Evolutionary conservation across 2,329 filamentous ascomycete genomes (phyloP).

Genomic region (Monilinia aucupariae): DNA sequence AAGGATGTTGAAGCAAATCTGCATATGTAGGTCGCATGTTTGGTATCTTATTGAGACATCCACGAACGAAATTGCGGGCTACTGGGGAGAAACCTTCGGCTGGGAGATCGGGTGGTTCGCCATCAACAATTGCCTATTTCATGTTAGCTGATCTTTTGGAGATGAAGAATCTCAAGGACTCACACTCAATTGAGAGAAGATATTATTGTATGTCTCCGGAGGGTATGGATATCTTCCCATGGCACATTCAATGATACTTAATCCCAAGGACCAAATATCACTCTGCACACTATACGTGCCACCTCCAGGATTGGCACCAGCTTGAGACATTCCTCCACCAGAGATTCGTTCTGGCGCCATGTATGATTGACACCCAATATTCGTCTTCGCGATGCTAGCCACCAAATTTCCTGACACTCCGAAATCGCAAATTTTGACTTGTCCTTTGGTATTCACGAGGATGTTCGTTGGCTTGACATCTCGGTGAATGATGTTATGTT

Average conservation of each 20-base stretch:
- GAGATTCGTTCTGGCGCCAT: slow-evolving; percentile 98
- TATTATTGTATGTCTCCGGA: slow-evolving; percentile 95
- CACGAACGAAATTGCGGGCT: slow-evolving; percentile 80
- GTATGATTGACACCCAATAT: slow-evolving; percentile 98
- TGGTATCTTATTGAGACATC: slow-evolving; percentile 88
- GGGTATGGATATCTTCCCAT: slow-evolving; percentile 94
- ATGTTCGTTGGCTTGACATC: slow-evolving; percentile 99
- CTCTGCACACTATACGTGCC: slow-evolving; percentile 97
- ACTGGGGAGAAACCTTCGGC: slow-evolving; percentile 69
- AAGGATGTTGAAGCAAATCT: slow-evolving; percentile 82
- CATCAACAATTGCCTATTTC: slow-evolving; percentile 86
- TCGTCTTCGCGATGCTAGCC: slow-evolving; percentile 95
- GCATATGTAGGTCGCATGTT: slow-evolving; percentile 90
- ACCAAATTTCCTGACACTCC: slow-evolving; percentile 95
- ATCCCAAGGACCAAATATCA: slow-evolving; percentile 92
- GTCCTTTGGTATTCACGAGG: slow-evolving; percentile 78
- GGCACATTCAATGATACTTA: slow-evolving; percentile 94
- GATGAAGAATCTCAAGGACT: slow-evolving; percentile 41
- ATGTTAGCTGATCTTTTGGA: slow-evolving; percentile 13
- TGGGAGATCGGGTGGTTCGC: slow-evolving; percentile 86
- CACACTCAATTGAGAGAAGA: slow-evolving; percentile 94
- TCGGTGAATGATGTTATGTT: slow-evolving; percentile 98
- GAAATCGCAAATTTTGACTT: slow-evolving; percentile 98
- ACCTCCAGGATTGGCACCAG: slow-evolving; percentile 60
- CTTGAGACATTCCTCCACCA: slow-evolving; percentile 70